A percentile compares a stretch with the other conserved stretches of the same genome.
Conservation (phyloP, 169 alveolate genomes). For the Cryptosporidium sp. region DNA sequence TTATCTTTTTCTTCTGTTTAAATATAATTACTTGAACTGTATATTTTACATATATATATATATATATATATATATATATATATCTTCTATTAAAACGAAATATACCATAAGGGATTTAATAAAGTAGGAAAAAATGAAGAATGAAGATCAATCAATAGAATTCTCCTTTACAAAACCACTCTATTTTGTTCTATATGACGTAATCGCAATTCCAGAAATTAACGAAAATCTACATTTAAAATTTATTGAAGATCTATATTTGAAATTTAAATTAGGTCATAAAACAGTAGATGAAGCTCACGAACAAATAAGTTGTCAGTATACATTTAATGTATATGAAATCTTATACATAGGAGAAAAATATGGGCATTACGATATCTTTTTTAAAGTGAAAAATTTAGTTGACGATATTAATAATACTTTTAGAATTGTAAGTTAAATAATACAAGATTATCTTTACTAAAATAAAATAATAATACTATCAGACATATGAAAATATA, state of each 20-base stretch:
- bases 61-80: too few species aligned
- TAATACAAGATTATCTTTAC: too few species aligned
- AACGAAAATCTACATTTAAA: not conserved
- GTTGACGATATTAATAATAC: not conserved
- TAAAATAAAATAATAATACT: not conserved
- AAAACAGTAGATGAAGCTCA: not conserved
- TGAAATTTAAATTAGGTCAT: not conserved
- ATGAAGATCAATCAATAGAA: not conserved
- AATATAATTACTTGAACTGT: not conserved
- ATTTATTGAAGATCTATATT: slow-evolving; percentile 10
- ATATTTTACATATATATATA: too few species aligned
- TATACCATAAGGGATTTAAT: not conserved
- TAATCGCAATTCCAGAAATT: slow-evolving; percentile 17
- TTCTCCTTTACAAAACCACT: slow-evolving; percentile 10
- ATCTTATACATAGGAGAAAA: slow-evolving; percentile 23
- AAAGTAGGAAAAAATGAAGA: not conserved
- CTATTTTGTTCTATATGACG: not conserved
- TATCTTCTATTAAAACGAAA: too few species aligned
- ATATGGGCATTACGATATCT: not conserved
- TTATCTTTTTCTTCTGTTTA: too few species aligned
- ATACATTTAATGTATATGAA: slow-evolving; percentile 24
- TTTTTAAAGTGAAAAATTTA: not conserved
- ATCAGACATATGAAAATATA: slow-evolving; percentile 20
- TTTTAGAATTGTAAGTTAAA: slow-evolving; percentile 34
- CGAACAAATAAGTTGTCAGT: not conserved